phyloP scores from a whole-genome alignment of 139 green algal species.

The Picochlorum costavermella region DNA sequence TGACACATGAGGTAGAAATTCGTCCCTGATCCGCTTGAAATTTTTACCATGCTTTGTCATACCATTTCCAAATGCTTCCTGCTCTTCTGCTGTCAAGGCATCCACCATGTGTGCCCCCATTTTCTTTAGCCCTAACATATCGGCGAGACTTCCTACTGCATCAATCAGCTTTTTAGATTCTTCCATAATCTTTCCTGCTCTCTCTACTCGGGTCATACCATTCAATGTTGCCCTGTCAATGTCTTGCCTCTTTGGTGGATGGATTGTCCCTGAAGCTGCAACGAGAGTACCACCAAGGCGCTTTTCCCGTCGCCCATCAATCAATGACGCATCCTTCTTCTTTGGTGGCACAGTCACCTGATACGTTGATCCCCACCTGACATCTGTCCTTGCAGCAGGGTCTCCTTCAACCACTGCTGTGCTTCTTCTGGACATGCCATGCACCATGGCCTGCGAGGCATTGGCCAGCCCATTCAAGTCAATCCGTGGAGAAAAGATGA shows the following conservation, averaged over 20 bases:
- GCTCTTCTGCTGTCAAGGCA: slow-evolving; percentile 9
- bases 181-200: background rate
- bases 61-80: slow-evolving; percentile 16
- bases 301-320: background rate
- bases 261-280: background rate
- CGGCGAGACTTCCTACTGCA: background rate
- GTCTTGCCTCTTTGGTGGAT: slow-evolving; percentile 2
- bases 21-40: slow-evolving; percentile 16
- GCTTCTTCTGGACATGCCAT: background rate
- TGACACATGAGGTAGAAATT: slow-evolving; percentile 13
- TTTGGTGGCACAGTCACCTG: background rate
- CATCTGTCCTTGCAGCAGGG: background rate
- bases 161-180: background rate
- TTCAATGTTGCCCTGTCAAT: background rate
- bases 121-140: slow-evolving; percentile 8
- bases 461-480: too few species aligned
- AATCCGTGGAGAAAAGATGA: too few species aligned
- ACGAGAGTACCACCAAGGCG: background rate
- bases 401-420: slow-evolving; percentile 1
- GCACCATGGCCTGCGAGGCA: background rate
- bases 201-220: background rate
- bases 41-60: slow-evolving; percentile 19
- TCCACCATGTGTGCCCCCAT: slow-evolving; percentile 9
- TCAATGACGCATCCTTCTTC: background rate
- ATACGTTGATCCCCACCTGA: background rate